Conservation (phyloP, 352 stramenopile genomes). For the Phytophthora hybrid region DNA sequence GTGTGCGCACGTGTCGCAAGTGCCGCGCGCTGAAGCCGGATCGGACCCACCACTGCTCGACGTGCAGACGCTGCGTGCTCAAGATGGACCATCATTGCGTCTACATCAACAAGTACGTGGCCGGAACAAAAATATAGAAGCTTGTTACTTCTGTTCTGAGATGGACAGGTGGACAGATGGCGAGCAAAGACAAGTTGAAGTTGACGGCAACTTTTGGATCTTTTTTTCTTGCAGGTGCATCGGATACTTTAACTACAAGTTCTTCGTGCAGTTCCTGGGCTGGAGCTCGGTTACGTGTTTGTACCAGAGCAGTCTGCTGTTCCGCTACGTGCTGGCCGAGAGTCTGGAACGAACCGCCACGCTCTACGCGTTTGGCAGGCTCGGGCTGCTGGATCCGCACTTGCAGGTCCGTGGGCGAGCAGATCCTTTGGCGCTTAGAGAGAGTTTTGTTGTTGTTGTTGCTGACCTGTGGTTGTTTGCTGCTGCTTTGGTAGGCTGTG, state of each 20-base stretch:
- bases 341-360: conserved; percentile 58
- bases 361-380: conserved; percentile 67
- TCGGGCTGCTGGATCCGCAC: conserved; percentile 60
- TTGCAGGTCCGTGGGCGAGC: conserved; percentile 57
- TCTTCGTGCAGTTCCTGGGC: conserved; percentile 86
- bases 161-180: not conserved
- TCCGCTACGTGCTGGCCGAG: conserved; percentile 65
- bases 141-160: no score
- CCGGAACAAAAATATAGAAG: not conserved
- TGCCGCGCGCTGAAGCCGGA: conserved; percentile 81
- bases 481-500: conserved; percentile 46
- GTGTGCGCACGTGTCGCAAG: conserved; percentile 74
- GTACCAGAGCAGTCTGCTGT: conserved; percentile 72
- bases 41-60: conserved; percentile 86
- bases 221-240: conserved; percentile 78
- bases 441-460: not conserved
- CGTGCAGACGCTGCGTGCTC: conserved; percentile 78
- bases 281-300: conserved; percentile 79
- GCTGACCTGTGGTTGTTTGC: not conserved
- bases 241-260: conserved; percentile 92
- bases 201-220: conserved; percentile 6
- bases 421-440: not conserved
- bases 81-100: conserved; percentile 93
- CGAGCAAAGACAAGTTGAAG: conserved; percentile 7
- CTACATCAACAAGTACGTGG: conserved; percentile 89